A percentile compares a stretch with the other conserved stretches of the same genome.
These are phyloP conservation scores for Trametes cubensis DNA, from an alignment of 768 basidiomycete species.

Conservation along the genomic window DNA sequence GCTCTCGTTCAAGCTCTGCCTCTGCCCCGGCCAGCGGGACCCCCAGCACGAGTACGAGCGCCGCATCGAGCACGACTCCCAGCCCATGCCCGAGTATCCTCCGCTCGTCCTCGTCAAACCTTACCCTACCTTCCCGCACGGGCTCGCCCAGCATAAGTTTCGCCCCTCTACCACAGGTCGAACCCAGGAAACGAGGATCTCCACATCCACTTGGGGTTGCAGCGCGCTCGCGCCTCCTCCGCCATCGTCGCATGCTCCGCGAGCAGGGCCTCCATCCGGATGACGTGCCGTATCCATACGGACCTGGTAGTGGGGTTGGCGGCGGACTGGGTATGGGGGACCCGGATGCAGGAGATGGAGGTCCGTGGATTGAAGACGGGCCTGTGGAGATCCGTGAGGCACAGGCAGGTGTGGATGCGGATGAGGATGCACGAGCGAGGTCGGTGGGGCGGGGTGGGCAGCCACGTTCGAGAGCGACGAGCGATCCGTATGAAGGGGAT, in stretches of 20 bases:
- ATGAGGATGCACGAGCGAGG: constrained; percentile 12
- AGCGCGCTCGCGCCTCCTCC: constrained; percentile 40
- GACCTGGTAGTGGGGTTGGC: constrained; percentile 14
- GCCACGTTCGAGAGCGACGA: constrained; percentile 11
- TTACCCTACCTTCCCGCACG: constrained; percentile 22
- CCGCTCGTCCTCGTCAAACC: constrained; percentile 24
- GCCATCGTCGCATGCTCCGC: constrained; percentile 32
- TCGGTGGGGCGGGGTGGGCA: not conserved
- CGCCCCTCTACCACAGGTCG: constrained; percentile 39
- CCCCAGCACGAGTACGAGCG: not conserved
- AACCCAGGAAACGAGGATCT: constrained; percentile 35
- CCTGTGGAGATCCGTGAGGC: constrained; percentile 20
- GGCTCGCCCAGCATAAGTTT: constrained; percentile 34
- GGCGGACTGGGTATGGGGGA: constrained; percentile 1
- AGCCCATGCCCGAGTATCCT: constrained; percentile 26
- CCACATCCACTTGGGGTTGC: constrained; percentile 39
- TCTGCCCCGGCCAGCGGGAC: not conserved
- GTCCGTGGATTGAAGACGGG: constrained; percentile 7
- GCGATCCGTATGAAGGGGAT: constrained; percentile 28
- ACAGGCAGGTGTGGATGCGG: constrained; percentile 19
- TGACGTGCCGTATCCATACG: constrained; percentile 15
- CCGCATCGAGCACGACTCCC: constrained; percentile 16
- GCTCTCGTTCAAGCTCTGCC: not conserved
- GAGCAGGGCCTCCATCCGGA: constrained; percentile 21
- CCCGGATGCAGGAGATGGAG: not conserved